Evolutionary conservation across 257 asterid genomes (phyloP).

Genomic region (Buddleja alternifolia): DNA sequence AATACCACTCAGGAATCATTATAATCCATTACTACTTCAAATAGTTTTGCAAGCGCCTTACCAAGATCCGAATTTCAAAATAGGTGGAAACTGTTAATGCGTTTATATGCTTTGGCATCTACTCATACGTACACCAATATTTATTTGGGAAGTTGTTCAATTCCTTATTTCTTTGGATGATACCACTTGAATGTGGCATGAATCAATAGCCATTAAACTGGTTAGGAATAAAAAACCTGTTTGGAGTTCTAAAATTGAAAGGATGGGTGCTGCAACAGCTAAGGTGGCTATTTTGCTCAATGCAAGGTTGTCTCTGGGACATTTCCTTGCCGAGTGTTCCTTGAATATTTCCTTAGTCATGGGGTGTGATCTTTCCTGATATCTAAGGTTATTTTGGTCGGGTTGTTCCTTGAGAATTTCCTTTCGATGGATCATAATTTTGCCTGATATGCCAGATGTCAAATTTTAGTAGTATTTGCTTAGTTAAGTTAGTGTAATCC

Average conservation of each 20-base stretch:
- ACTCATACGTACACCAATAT: neutral
- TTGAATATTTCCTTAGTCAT: too few species aligned
- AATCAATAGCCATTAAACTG: neutral
- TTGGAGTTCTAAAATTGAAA: neutral
- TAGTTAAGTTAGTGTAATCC: neutral
- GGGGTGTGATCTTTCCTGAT: neutral
- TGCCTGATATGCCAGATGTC: neutral
- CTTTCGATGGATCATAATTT: neutral
- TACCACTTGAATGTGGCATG: slow-evolving; percentile 6
- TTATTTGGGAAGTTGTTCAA: slow-evolving; percentile 4
- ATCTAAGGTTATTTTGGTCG: too few species aligned
- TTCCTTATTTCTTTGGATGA: neutral
- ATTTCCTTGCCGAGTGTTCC: neutral
- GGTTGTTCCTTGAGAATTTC: neutral
- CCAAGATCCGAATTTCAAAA: neutral
- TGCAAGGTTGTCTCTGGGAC: neutral
- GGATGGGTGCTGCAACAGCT: neutral
- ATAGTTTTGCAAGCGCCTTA: neutral
- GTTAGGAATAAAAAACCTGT: neutral
- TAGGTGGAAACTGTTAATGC: slow-evolving; percentile 1
- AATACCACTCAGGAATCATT: slow-evolving; percentile 12
- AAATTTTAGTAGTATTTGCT: neutral
- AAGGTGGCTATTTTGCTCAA: neutral
- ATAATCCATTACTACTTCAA: slow-evolving; percentile 23
- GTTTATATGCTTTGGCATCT: slow-evolving; percentile 17